phyloP scores from a whole-genome alignment of 768 basidiomycete genomes.

The Xanthoconium purpureum region DNA sequence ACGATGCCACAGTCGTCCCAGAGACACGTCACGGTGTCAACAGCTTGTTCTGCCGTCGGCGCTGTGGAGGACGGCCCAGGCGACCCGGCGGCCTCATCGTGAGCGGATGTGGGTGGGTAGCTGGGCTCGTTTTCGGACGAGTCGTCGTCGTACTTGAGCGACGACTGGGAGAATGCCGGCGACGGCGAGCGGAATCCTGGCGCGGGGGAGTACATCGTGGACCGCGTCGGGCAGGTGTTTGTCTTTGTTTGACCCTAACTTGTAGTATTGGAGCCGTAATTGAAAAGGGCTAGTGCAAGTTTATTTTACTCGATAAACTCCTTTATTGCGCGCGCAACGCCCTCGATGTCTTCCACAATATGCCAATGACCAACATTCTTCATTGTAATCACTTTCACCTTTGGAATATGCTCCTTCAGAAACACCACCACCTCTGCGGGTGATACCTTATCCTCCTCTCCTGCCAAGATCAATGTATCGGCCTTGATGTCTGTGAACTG shows the following conservation, averaged over 20 bases:
- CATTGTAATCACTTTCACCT: not conserved
- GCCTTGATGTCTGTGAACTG: not conserved
- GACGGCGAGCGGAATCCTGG: constrained; percentile 41
- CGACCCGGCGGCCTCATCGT: constrained; percentile 15
- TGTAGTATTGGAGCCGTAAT: no score
- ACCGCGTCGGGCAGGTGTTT: constrained; percentile 19
- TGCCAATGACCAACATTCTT: constrained; percentile 3
- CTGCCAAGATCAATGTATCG: constrained; percentile 4
- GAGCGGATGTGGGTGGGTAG: constrained; percentile 12
- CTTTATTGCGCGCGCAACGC: constrained; percentile 1
- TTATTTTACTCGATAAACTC: not conserved
- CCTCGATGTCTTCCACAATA: constrained; percentile 3
- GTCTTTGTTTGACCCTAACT: constrained; percentile 13
- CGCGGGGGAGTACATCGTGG: constrained; percentile 36
- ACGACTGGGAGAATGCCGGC: constrained; percentile 37
- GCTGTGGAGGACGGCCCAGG: constrained; percentile 24
- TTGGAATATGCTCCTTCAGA: constrained; percentile 1
- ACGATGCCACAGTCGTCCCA: constrained; percentile 80
- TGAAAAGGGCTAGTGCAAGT: no score
- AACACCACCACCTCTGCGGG: not conserved
- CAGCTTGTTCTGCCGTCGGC: constrained; percentile 21
- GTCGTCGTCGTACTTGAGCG: constrained; percentile 24
- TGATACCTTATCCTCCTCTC: not conserved
- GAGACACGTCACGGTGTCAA: constrained; percentile 69
- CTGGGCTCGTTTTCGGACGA: constrained; percentile 27